Evolutionary conservation across 306 rosid species (phyloP).

Genomic region (Dalbergia cochinchinensis): DNA sequence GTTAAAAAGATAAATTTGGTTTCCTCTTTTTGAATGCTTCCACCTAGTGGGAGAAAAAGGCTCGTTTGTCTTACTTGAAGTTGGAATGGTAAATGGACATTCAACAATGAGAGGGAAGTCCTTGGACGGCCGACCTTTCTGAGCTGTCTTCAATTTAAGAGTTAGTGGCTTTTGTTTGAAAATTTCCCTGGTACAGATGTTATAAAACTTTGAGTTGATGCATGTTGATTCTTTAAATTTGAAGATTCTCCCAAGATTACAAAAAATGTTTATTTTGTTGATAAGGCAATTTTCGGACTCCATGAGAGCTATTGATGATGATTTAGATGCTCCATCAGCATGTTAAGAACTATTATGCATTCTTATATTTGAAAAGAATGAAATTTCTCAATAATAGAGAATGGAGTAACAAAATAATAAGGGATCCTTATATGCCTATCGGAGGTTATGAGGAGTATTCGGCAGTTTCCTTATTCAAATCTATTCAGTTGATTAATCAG

Average conservation of each 20-base stretch:
- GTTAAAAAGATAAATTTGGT: background rate
- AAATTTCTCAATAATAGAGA: background rate
- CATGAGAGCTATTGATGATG: slow-evolving; percentile 7
- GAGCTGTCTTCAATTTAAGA: slow-evolving; percentile 7
- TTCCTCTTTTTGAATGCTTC: background rate
- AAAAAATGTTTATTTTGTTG: slow-evolving; percentile 10
- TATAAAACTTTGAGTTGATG: slow-evolving; percentile 15
- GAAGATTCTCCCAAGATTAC: slow-evolving; percentile 21
- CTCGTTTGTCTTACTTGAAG: background rate
- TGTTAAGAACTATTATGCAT: slow-evolving; percentile 5
- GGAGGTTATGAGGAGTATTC: background rate
- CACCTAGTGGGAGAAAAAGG: background rate
- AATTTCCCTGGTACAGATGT: slow-evolving; percentile 5
- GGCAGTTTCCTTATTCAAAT: slow-evolving; percentile 9
- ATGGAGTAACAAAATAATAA: background rate
- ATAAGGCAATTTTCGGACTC: background rate
- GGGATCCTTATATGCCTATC: background rate
- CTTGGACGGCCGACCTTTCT: background rate
- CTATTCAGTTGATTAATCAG: slow-evolving; percentile 6
- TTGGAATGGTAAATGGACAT: background rate
- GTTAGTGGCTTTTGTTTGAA: background rate
- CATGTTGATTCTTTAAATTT: slow-evolving; percentile 27
- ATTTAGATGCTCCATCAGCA: slow-evolving; percentile 31
- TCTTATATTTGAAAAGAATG: slow-evolving; percentile 17
- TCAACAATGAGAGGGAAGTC: background rate